Conservation (phyloP, 768 basidiomycete species). For the Boletus rex-veris region DNA sequence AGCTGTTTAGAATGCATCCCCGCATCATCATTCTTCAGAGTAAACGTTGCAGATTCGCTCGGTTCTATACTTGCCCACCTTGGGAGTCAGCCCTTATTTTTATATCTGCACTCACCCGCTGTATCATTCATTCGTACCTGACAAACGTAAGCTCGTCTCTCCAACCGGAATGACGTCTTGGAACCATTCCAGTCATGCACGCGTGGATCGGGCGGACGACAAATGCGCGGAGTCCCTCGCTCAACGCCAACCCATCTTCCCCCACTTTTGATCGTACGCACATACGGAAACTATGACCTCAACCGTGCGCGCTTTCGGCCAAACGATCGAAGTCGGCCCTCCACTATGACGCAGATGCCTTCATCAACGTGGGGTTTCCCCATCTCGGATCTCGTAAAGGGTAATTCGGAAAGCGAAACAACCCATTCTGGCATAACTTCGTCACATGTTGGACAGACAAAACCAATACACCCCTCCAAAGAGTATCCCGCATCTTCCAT, state of each 20-base stretch:
- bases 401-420: neutral
- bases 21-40: neutral
- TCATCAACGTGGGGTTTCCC: conserved; percentile 9
- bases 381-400: conserved; percentile 13
- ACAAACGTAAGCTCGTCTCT: neutral
- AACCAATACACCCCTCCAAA: neutral
- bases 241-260: neutral
- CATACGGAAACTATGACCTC: conserved; percentile 8
- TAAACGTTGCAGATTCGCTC: conserved; percentile 1
- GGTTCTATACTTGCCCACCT: no score
- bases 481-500: conserved; percentile 7
- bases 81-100: no score
- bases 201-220: conserved; percentile 3
- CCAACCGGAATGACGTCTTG: conserved; percentile 5
- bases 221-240: neutral
- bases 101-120: no score
- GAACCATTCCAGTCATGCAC: neutral
- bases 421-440: conserved; percentile 8
- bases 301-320: neutral
- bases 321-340: conserved; percentile 7
- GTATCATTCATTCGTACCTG: neutral
- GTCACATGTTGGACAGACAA: conserved; percentile 15
- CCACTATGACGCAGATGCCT: conserved; percentile 4
- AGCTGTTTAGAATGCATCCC: neutral
- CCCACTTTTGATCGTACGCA: conserved; percentile 3